These are phyloP conservation scores for Crithidia sp. DNA, from an alignment of 208 protist species.

Conservation along the genomic window DNA sequence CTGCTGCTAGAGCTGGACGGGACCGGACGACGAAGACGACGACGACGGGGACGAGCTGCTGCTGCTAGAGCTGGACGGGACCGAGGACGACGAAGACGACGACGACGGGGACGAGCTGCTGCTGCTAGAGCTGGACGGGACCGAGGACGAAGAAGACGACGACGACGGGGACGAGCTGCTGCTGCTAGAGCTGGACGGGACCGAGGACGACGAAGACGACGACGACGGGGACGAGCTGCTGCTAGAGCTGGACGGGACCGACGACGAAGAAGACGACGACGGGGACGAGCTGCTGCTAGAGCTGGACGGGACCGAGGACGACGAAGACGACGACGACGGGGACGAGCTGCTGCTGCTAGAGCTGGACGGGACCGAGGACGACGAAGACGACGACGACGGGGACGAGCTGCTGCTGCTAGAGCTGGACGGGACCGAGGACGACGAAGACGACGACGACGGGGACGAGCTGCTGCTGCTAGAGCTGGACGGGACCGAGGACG, in stretches of 20 bases:
- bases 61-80: not conserved
- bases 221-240: not conserved
- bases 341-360: not conserved
- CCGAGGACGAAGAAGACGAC: too few species aligned
- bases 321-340: slow-evolving; percentile 16
- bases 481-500: not conserved
- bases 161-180: not conserved
- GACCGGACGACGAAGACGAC: too few species aligned
- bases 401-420: not conserved
- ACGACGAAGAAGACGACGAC: not conserved
- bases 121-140: too few species aligned
- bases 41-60: not conserved
- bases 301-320: too few species aligned
- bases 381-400: slow-evolving; percentile 16
- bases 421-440: not conserved
- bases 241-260: not conserved
- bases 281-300: too few species aligned
- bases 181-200: not conserved
- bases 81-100: slow-evolving; percentile 10
- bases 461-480: not conserved
- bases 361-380: not conserved
- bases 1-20: too few species aligned
- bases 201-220: slow-evolving; percentile 15
- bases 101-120: too few species aligned
- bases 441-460: slow-evolving; percentile 16